Base-by-base conservation (phyloP, 2,329 filamentous ascomycete species). In the Aspergillus eucalypticola region DNA sequence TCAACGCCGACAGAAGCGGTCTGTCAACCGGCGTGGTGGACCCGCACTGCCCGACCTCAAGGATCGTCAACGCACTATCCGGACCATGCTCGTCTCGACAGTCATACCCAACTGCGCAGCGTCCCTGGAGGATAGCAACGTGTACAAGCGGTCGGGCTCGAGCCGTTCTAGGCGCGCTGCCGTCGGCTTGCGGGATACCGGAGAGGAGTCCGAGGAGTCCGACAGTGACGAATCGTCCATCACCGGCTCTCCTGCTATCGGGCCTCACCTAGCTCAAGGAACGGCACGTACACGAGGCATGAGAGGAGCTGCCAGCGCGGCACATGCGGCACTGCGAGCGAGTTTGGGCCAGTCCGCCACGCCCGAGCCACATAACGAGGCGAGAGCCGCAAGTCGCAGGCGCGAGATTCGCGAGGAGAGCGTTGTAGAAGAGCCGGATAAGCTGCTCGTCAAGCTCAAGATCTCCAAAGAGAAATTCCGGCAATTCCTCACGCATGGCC, bases 11-110 rank as follows among this genome's bases (percentile, higher is more conserved):
- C 93, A 98, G 78, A 99, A 99, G 80, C 87, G 95, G 51, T 96
- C 95, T 6, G 91, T 96, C 68, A 98, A 97, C 74, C 86, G 95
- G 64, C 87, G 95, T 69, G 95, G 95, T 64, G 95, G 95, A 0
- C 95, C 95, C 5, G 90, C 91, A 61, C 81, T 99, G 42, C 95
- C 95, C n/a, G 95, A 99, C 78, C 86, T 99, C 60, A 96, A 96
- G 74, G 95, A 99, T 69, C 86, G 93, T 57, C 94, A 95, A 77
- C 87, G 94, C 54, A 98, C 95, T 0, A 94, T 98, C 59, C 88
- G 95, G 50, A 97, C 94, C 0, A 84, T 97, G 66, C 86, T 98
- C 55, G 92, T 99, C 1, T 97, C 94, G 8, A 93, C 91, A 3
- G 92, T 96, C 19, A 85, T 99, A 60, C 95, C 95, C 15, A 95